phyloP scores from a whole-genome alignment of 257 asterid genomes.

The Lycium barbarum region DNA sequence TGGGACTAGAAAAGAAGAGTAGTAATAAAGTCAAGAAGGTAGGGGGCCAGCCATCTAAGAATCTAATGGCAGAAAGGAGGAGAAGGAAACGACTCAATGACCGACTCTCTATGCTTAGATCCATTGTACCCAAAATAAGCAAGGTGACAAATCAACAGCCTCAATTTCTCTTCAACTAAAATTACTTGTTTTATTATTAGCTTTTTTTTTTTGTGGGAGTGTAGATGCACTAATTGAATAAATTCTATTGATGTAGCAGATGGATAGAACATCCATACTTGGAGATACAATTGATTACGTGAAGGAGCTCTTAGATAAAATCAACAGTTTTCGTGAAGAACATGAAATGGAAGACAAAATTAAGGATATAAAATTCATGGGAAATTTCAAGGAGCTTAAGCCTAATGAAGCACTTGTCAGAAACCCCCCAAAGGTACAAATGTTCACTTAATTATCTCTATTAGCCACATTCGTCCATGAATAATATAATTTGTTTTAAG shows the following conservation, averaged over 20 bases:
- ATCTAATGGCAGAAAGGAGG: conserved; percentile 91
- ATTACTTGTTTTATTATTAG: too few species aligned
- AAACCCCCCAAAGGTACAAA: conserved; percentile 70
- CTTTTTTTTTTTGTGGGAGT: not conserved
- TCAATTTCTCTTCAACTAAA: not conserved
- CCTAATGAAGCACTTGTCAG: conserved; percentile 54
- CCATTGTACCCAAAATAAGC: conserved; percentile 91
- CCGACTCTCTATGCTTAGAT: conserved; percentile 92
- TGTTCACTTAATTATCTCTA: not conserved
- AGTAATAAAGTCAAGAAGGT: conserved; percentile 45
- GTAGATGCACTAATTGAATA: not conserved
- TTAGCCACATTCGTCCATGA: not conserved
- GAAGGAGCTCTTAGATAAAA: conserved; percentile 76
- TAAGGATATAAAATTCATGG: conserved; percentile 32
- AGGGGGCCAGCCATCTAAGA: conserved; percentile 83
- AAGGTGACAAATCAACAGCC: conserved; percentile 53
- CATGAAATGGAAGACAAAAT: conserved; percentile 37
- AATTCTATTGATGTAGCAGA: conserved; percentile 47
- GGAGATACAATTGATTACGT: conserved; percentile 86
- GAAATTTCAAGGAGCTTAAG: conserved; percentile 50
- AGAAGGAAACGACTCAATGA: conserved; percentile 84
- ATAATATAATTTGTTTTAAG: not conserved
- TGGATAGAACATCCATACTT: conserved; percentile 90
- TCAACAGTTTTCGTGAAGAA: conserved; percentile 52
- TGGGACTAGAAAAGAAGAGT: conserved; percentile 47